A percentile compares a stretch with the other conserved stretches of the same genome.
These are phyloP conservation scores for Sanguinoderma infundibulare DNA, from an alignment of 1,284 basidiomycete genomes.

Conservation along the genomic window DNA sequence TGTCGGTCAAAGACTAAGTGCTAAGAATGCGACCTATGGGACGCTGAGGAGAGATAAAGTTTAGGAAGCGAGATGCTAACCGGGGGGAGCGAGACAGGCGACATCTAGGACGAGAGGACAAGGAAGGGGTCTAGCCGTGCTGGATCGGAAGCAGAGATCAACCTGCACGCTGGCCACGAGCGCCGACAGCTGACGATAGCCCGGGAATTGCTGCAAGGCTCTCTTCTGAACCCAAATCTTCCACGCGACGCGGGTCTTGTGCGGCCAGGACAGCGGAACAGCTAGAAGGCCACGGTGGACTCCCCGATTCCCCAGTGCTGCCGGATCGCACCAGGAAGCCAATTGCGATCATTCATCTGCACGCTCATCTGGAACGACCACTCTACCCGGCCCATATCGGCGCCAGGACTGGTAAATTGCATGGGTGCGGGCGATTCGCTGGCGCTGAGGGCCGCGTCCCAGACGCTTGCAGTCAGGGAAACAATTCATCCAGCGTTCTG, in stretches of 20 bases:
- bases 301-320: neutral
- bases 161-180: constrained; percentile 9
- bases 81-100: constrained; percentile 12
- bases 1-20: constrained; percentile 13
- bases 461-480: constrained; percentile 7
- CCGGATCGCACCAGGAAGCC: neutral
- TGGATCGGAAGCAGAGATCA: constrained; percentile 17
- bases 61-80: constrained; percentile 12
- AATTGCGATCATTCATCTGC: constrained; percentile 7
- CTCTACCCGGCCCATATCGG: neutral
- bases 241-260: constrained; percentile 3
- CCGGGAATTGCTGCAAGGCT: constrained; percentile 14
- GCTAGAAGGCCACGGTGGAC: constrained; percentile 3
- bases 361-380: constrained; percentile 3
- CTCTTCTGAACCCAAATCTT: constrained; percentile 11
- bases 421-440: neutral
- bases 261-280: neutral
- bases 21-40: constrained; percentile 4
- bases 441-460: neutral
- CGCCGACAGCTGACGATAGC: constrained; percentile 17
- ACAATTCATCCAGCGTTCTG: neutral
- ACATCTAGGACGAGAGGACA: neutral
- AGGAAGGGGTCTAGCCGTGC: constrained; percentile 6
- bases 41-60: constrained; percentile 17
- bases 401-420: neutral